Evolutionary conservation across 352 stramenopile genomes (phyloP).

Genomic region (Thraustochytrium striatum): DNA sequence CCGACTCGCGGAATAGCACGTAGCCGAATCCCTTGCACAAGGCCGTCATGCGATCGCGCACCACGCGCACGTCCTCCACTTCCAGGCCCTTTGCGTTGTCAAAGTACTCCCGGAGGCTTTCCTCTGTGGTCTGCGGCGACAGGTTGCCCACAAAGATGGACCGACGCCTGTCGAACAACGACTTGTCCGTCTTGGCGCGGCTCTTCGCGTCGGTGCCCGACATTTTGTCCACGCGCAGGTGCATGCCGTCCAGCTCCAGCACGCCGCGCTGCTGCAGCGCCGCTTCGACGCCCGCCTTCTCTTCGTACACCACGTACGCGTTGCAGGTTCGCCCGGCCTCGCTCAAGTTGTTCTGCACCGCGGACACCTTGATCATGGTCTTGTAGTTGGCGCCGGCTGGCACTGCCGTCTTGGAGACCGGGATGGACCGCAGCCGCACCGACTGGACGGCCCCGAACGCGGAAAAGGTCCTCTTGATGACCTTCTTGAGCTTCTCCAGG

Average conservation of each 20-base stretch:
- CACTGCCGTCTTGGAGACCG: constrained; percentile 69
- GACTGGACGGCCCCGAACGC: constrained; percentile 70
- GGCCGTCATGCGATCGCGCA: constrained; percentile 70
- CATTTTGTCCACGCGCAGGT: constrained; percentile 41
- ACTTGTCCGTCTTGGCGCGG: constrained; percentile 65
- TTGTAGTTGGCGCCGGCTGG: constrained; percentile 75
- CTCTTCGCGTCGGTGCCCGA: constrained; percentile 53
- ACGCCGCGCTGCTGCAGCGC: constrained; percentile 65
- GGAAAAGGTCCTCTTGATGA: constrained; percentile 59
- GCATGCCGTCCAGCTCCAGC: not conserved
- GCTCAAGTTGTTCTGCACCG: constrained; percentile 72
- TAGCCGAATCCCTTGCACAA: constrained; percentile 78
- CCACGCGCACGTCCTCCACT: constrained; percentile 73
- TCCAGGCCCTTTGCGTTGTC: constrained; percentile 59
- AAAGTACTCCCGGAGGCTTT: constrained; percentile 64
- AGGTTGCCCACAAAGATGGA: constrained; percentile 78
- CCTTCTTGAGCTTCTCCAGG: constrained; percentile 65
- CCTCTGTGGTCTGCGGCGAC: constrained; percentile 67
- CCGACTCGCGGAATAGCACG: constrained; percentile 63
- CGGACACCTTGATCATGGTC: constrained; percentile 78
- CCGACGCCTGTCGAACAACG: constrained; percentile 64
- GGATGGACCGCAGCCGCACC: constrained; percentile 69
- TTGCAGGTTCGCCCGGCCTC: constrained; percentile 72
- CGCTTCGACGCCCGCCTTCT: constrained; percentile 61
- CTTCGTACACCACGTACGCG: constrained; percentile 74